Conservation (phyloP, 225 moss, liverwort and hornwort genomes). For the Sphagnum tenellum region DNA sequence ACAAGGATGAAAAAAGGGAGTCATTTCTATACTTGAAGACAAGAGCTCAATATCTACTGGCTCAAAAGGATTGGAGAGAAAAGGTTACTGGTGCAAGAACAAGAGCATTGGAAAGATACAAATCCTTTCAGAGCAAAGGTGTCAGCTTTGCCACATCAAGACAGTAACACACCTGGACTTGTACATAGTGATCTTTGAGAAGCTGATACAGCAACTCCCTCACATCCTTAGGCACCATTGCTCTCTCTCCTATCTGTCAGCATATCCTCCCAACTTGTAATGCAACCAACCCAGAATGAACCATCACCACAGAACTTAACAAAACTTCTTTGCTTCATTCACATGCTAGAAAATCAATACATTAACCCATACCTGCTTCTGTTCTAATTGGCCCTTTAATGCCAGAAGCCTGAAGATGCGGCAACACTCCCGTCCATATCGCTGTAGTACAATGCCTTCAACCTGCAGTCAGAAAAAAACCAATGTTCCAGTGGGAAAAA, state of each 20-base stretch:
- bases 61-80: no score
- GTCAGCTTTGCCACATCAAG: neutral
- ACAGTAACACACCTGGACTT: slow-evolving; percentile 52
- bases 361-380: slow-evolving; percentile 63
- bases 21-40: no score
- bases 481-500: neutral
- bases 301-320: neutral
- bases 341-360: no score
- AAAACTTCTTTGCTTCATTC: neutral
- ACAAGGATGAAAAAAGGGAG: no score
- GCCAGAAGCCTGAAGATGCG: slow-evolving; percentile 86
- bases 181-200: slow-evolving; percentile 74
- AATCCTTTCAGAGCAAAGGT: neutral
- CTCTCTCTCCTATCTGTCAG: slow-evolving; percentile 77
- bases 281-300: no score
- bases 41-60: no score
- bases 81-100: no score
- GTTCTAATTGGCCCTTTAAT: slow-evolving; percentile 91
- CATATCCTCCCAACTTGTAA: neutral
- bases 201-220: slow-evolving; percentile 79
- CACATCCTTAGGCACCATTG: slow-evolving; percentile 85
- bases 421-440: slow-evolving; percentile 85
- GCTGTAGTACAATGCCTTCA: slow-evolving; percentile 89
- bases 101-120: neutral
- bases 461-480: slow-evolving; percentile 33